phyloP scores from a whole-genome alignment of 1,284 basidiomycete genomes.

The Ceratobasidium theobromae region DNA sequence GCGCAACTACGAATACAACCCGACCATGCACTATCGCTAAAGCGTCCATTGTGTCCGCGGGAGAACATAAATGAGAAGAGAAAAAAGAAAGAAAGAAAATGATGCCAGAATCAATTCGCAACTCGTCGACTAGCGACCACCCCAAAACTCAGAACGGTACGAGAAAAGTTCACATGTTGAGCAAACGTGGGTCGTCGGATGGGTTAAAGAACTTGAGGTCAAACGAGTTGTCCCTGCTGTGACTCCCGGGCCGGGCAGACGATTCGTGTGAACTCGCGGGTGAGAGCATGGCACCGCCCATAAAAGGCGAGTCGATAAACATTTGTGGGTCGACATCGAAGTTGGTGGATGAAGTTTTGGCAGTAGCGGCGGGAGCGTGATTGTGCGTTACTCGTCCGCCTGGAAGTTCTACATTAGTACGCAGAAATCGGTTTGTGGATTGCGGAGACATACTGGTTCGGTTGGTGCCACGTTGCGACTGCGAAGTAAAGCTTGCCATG shows the following conservation, averaged over 20 bases:
- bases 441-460: conserved; percentile 4
- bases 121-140: conserved; percentile 14
- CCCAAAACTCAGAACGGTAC: not conserved
- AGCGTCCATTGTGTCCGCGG: conserved; percentile 27
- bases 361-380: not conserved
- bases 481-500: conserved; percentile 7
- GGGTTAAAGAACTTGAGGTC: conserved; percentile 24
- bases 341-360: conserved; percentile 18
- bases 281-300: conserved; percentile 12
- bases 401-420: no score
- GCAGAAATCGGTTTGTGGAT: no score
- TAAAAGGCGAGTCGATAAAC: conserved; percentile 27
- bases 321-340: conserved; percentile 15
- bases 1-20: conserved; percentile 2
- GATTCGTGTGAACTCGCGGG: conserved; percentile 6
- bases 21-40: conserved; percentile 22
- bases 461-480: not conserved
- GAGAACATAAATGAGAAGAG: conserved; percentile 3
- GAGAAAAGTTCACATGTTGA: not conserved
- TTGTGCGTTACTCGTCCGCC: not conserved
- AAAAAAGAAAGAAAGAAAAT: not conserved
- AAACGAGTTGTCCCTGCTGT: not conserved
- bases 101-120: not conserved
- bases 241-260: not conserved
- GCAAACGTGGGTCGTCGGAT: conserved; percentile 15